phyloP scores from a whole-genome alignment of 768 basidiomycete species.

The Porphyrellus cyaneotinctus region DNA sequence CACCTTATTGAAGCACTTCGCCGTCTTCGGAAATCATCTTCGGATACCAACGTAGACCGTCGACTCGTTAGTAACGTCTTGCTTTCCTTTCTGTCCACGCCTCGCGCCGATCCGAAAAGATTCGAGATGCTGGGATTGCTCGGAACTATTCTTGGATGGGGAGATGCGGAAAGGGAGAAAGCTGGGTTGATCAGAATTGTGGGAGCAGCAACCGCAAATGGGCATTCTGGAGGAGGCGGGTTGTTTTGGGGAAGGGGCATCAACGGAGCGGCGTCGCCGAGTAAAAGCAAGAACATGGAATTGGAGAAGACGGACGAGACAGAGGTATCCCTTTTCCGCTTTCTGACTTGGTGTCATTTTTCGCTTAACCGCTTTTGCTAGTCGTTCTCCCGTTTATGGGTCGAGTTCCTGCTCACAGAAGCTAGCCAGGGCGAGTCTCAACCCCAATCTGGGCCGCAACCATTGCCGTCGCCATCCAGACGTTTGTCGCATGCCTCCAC shows the following conservation, averaged over 20 bases:
- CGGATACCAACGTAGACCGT: slow-evolving; percentile 86
- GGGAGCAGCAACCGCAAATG: slow-evolving; percentile 44
- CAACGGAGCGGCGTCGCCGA: slow-evolving; percentile 26
- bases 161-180: slow-evolving; percentile 84
- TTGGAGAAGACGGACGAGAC: slow-evolving; percentile 80
- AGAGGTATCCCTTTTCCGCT: slow-evolving; percentile 50
- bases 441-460: slow-evolving; percentile 15
- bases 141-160: slow-evolving; percentile 88
- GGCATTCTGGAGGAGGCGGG: slow-evolving; percentile 17
- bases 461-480: slow-evolving; percentile 16
- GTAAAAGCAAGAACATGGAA: slow-evolving; percentile 44
- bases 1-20: slow-evolving; percentile 98
- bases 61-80: slow-evolving; percentile 93
- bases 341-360: background rate
- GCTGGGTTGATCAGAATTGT: slow-evolving; percentile 51
- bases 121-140: slow-evolving; percentile 95
- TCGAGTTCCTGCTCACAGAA: slow-evolving; percentile 96
- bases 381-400: slow-evolving; percentile 98
- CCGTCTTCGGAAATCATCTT: slow-evolving; percentile 78
- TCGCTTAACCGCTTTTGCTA: slow-evolving; percentile 29
- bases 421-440: slow-evolving; percentile 44
- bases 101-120: slow-evolving; percentile 88
- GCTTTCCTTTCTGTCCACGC: slow-evolving; percentile 83
- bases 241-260: slow-evolving; percentile 20
- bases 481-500: slow-evolving; percentile 34